Conservation (phyloP, 352 stramenopile genomes). For the Pythium phragmiticola region DNA sequence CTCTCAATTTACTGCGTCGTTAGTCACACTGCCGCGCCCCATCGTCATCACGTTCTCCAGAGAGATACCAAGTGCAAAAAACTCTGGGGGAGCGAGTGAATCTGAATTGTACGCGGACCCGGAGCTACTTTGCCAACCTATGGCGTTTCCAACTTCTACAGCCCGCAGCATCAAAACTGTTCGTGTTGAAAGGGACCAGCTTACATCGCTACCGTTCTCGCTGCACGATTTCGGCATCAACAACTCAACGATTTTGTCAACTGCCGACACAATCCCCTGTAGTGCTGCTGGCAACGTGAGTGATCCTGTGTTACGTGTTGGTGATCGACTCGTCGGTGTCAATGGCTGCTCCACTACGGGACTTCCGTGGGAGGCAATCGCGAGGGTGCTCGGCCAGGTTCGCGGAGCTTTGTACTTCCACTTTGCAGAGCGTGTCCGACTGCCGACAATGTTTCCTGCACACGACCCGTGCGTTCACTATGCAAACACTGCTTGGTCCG, state of each 20-base stretch:
- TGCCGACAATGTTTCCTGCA: slow-evolving; percentile 37
- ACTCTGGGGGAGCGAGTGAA: neutral
- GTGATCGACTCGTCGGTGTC: slow-evolving; percentile 62
- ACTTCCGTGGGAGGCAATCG: slow-evolving; percentile 20
- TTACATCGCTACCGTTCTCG: slow-evolving; percentile 14
- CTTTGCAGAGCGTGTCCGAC: slow-evolving; percentile 32
- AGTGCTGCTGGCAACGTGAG: neutral
- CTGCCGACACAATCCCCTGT: neutral
- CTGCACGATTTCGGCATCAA: slow-evolving; percentile 21
- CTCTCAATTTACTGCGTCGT: slow-evolving; percentile 75
- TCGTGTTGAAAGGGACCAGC: slow-evolving; percentile 10
- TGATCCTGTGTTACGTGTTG: slow-evolving; percentile 24
- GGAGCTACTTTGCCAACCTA: neutral
- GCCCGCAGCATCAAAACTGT: slow-evolving; percentile 17
- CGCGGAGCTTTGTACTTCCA: slow-evolving; percentile 47
- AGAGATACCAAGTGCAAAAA: slow-evolving; percentile 12
- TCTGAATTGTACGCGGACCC: neutral
- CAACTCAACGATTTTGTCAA: slow-evolving; percentile 9
- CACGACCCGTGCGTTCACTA: slow-evolving; percentile 60
- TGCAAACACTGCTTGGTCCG: slow-evolving; percentile 63
- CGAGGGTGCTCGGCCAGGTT: slow-evolving; percentile 15
- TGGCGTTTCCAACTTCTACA: neutral
- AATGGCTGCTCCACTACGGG: slow-evolving; percentile 45
- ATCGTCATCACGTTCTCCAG: slow-evolving; percentile 66
- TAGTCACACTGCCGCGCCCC: slow-evolving; percentile 66